Evolutionary conservation across 306 rosid genomes (phyloP).

Genomic region (Gleditsia sinensis): DNA sequence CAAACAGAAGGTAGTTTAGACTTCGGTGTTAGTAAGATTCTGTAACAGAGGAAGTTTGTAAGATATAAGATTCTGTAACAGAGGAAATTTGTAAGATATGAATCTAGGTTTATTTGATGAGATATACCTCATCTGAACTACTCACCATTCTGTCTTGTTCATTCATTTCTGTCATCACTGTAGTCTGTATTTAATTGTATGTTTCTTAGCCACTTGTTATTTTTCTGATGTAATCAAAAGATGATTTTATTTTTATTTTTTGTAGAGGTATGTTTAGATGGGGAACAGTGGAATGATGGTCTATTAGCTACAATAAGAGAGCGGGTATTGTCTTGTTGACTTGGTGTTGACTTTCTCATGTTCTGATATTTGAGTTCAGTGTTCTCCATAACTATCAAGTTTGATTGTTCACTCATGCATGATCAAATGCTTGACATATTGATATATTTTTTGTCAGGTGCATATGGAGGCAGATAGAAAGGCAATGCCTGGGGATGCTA

Average conservation of each 20-base stretch:
- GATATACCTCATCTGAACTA: constrained; percentile 18
- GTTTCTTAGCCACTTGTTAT: constrained; percentile 13
- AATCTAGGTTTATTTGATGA: constrained; percentile 22
- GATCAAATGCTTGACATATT: constrained; percentile 34
- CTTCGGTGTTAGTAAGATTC: constrained; percentile 11
- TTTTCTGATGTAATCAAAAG: neutral
- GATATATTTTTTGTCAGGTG: constrained; percentile 56
- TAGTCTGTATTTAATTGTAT: neutral
- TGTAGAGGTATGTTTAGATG: constrained; percentile 73
- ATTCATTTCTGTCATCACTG: constrained; percentile 10
- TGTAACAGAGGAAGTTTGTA: constrained; percentile 8
- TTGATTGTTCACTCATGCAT: constrained; percentile 26
- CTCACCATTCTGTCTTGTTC: constrained; percentile 6
- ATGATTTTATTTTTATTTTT: neutral
- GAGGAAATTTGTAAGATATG: constrained; percentile 9
- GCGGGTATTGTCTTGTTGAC: constrained; percentile 56
- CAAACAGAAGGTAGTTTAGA: constrained; percentile 81
- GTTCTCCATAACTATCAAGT: constrained; percentile 20
- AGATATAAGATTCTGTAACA: constrained; percentile 22
- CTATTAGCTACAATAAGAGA: constrained; percentile 92
- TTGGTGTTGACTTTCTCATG: constrained; percentile 26
- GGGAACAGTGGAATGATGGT: constrained; percentile 96
- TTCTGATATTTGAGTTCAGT: constrained; percentile 35
- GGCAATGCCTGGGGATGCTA: constrained; percentile 69
- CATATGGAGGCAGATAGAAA: constrained; percentile 94